phyloP scores from a whole-genome alignment of 805 yeast genomes.

The Pichia californica region DNA sequence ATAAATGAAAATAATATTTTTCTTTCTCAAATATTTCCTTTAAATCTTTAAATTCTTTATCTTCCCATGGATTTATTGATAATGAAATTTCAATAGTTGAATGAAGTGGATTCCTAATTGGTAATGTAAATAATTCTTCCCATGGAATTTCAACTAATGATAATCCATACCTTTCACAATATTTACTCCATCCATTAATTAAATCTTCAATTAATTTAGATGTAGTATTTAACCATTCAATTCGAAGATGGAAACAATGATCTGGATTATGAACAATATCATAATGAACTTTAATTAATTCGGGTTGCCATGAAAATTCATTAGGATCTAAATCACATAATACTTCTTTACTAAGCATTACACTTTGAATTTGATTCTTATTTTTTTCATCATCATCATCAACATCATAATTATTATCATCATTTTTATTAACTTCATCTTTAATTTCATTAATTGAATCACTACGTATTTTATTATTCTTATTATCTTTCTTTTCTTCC shows the following conservation, averaged over 20 bases:
- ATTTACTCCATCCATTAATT: slow-evolving; percentile 67
- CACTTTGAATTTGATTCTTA: slow-evolving; percentile 38
- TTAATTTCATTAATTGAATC: background rate
- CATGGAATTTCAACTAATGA: slow-evolving; percentile 84
- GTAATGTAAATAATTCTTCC: slow-evolving; percentile 74
- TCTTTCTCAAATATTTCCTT: slow-evolving; percentile 39
- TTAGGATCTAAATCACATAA: slow-evolving; percentile 71
- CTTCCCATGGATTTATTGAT: slow-evolving; percentile 66
- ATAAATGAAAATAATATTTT: slow-evolving; percentile 71
- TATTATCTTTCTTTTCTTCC: background rate
- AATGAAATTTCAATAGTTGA: slow-evolving; percentile 68
- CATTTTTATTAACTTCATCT: background rate
- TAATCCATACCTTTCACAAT: slow-evolving; percentile 82
- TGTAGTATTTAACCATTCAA: slow-evolving; percentile 92
- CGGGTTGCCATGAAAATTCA: slow-evolving; percentile 67
- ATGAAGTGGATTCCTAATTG: slow-evolving; percentile 78
- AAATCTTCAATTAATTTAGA: slow-evolving; percentile 79
- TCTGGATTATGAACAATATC: slow-evolving; percentile 92
- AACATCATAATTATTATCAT: background rate
- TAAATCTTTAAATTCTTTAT: slow-evolving; percentile 40
- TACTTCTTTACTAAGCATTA: slow-evolving; percentile 61
- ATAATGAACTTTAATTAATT: slow-evolving; percentile 74
- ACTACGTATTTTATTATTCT: too few species aligned
- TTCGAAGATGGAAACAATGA: slow-evolving; percentile 83
- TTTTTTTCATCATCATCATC: background rate